Base-by-base conservation (phyloP, 2,329 filamentous ascomycete genomes). In the Botryosphaeria agaves region DNA sequence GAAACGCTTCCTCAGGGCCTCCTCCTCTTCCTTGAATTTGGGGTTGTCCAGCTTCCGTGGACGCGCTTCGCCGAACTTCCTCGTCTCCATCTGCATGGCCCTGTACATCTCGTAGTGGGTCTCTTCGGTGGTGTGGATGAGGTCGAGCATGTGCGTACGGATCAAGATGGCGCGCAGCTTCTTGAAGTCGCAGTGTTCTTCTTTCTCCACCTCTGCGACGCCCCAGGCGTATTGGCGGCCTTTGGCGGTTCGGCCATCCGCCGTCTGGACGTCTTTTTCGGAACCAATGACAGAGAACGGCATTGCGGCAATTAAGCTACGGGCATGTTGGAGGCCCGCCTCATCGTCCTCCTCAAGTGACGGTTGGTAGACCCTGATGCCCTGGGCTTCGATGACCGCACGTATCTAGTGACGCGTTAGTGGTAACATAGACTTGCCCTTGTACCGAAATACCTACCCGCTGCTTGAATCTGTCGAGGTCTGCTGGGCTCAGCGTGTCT, bases 181-280 rank as follows among this genome's bases (percentile, higher is more conserved):
- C 79, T 98, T 98, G 71, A 98, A 98, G 62, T 98, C 89, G 63
- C 89, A 98, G 70, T 98, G 89, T 55, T 98, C 89, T 64, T 98
- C 89, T 54, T 98, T 98, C 71, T 98, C 89, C 31, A 98, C 89
- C 61, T 98, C 89, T 38, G 89, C 89, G 47, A 98, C 89, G 69
- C 89, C 89, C 89, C 89, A 98, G 33, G 84, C 83, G 64, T 98
- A 98, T 61, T 98, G 91, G 40, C 89, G 84, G 43, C 89, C 89
- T 73, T 98, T 98, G 56, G 95, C 85, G 41, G 93, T 91, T 55
- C 87, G 87, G 48, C 83, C 84, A 50, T 98, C 89, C 46, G 75
- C 69, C 32, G 85, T 93, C 72, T 92, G 92, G 46, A 98, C 89
- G 48, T 98, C 91, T 69, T 94, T 95, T 71, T 98, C 91, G 34